Percentiles rank a stretch among this genome's conserved stretches.
phyloP scores from a whole-genome alignment of 179 eudicot genomes.

The Camellia oleifera region DNA sequence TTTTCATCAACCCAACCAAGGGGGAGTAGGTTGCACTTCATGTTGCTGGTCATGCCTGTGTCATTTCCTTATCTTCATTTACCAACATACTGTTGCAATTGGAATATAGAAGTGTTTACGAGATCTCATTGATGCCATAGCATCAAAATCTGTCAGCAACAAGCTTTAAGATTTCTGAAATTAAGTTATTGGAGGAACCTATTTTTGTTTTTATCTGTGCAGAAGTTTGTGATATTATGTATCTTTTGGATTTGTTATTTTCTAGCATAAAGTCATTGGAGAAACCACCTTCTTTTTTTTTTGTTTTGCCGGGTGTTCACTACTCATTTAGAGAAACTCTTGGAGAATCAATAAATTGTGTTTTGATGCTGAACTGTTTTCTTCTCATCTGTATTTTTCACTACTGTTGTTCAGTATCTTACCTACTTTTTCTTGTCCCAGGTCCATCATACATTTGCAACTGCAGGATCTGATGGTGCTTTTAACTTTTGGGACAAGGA shows the following conservation, averaged over 20 bases:
- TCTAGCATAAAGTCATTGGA: not conserved
- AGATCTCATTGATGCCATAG: no score
- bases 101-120: no score
- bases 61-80: no score
- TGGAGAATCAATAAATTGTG: not conserved
- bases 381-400: not conserved
- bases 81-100: no score
- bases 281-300: not conserved
- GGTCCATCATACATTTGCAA: conserved; percentile 91
- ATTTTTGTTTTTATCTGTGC: no score
- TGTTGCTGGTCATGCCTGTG: no score
- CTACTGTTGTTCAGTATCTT: not conserved
- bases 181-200: no score
- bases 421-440: conserved; percentile 26
- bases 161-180: no score
- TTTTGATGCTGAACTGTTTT: not conserved
- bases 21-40: no score
- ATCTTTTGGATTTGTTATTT: not conserved
- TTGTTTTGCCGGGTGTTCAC: not conserved
- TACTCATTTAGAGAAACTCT: not conserved
- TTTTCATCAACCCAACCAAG: no score
- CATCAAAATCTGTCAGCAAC: no score
- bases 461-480: conserved; percentile 94
- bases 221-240: not conserved
- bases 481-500: conserved; percentile 97